Evolutionary conservation across 2,329 filamentous ascomycete genomes (phyloP).

Genomic region (Ophiostoma populinum): DNA sequence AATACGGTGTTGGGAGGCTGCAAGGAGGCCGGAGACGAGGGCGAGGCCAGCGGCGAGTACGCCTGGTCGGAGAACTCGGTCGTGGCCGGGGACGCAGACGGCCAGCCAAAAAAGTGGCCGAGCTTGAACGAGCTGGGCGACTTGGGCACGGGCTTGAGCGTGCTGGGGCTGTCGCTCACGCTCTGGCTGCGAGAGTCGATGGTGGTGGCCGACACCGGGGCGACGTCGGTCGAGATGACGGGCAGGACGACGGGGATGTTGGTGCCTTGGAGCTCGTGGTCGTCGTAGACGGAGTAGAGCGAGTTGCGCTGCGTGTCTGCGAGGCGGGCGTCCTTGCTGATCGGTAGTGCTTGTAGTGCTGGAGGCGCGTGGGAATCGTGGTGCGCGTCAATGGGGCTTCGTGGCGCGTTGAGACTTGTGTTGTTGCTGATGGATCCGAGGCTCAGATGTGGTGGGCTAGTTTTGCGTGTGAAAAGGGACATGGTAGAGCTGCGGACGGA

Average conservation of each 20-base stretch:
- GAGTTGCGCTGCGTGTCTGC: background rate
- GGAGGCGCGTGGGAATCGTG: no score
- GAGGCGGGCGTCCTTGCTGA: constrained; percentile 3
- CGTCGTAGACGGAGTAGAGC: constrained; percentile 4
- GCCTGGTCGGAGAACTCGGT: constrained; percentile 33
- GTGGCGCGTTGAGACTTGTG: constrained; percentile 4
- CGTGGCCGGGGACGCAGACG: constrained; percentile 25
- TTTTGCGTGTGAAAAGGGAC: constrained; percentile 32
- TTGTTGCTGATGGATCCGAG: constrained; percentile 19
- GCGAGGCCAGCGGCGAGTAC: constrained; percentile 30
- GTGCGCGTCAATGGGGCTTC: no score
- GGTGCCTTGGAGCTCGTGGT: constrained; percentile 8
- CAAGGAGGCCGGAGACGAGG: constrained; percentile 17
- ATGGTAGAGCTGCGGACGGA: constrained; percentile 17
- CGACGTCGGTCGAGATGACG: constrained; percentile 1
- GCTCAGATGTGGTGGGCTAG: constrained; percentile 34
- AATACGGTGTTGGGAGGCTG: constrained; percentile 14
- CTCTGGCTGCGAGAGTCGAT: no score
- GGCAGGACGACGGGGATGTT: constrained; percentile 4
- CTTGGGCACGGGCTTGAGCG: constrained; percentile 24
- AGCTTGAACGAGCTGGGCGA: constrained; percentile 34
- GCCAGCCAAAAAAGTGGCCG: constrained; percentile 37
- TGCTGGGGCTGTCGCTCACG: constrained; percentile 7
- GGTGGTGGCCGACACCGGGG: background rate
- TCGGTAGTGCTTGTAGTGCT: constrained; percentile 14